Percentiles rank a stretch among this genome's conserved stretches.
These are phyloP conservation scores for Sindora glabra DNA, from an alignment of 306 rosid species.

Conservation along the genomic window DNA sequence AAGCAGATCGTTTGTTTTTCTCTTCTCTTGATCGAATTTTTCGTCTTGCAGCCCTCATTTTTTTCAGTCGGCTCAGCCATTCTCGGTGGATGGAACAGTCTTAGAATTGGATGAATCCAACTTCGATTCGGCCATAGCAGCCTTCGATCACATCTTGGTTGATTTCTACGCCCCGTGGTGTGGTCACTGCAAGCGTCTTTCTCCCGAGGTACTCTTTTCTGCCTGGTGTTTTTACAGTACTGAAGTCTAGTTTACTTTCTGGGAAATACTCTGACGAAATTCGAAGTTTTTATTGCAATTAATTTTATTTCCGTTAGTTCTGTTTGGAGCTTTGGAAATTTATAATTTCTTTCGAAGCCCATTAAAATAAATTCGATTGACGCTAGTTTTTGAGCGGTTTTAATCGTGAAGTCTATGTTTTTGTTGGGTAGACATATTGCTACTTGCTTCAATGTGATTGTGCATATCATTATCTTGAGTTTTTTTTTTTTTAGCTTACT, in stretches of 20 bases:
- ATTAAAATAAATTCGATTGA: too few species aligned
- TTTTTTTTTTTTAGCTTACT: too few species aligned
- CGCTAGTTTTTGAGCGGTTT: too few species aligned
- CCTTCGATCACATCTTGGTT: slow-evolving; percentile 70
- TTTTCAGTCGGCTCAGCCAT: slow-evolving; percentile 24
- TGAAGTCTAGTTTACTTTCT: background rate
- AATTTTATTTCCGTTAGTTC: too few species aligned
- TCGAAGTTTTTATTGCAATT: background rate
- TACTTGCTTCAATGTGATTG: too few species aligned
- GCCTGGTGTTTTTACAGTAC: background rate
- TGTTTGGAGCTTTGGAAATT: too few species aligned
- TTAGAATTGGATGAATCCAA: slow-evolving; percentile 81
- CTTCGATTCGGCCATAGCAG: slow-evolving; percentile 69
- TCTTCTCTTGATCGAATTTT: slow-evolving; percentile 16
- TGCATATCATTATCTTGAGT: too few species aligned
- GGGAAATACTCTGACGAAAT: background rate
- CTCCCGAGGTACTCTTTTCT: slow-evolving; percentile 61
- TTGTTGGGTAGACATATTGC: too few species aligned
- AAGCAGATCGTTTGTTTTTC: background rate
- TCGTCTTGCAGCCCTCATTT: background rate
- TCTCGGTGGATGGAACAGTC: slow-evolving; percentile 68
- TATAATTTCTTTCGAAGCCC: too few species aligned
- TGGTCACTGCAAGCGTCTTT: slow-evolving; percentile 96
- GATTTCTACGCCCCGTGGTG: slow-evolving; percentile 99
- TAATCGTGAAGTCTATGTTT: too few species aligned